Conservation (phyloP, 1,284 basidiomycete genomes). For the Amylostereum areolatum region DNA sequence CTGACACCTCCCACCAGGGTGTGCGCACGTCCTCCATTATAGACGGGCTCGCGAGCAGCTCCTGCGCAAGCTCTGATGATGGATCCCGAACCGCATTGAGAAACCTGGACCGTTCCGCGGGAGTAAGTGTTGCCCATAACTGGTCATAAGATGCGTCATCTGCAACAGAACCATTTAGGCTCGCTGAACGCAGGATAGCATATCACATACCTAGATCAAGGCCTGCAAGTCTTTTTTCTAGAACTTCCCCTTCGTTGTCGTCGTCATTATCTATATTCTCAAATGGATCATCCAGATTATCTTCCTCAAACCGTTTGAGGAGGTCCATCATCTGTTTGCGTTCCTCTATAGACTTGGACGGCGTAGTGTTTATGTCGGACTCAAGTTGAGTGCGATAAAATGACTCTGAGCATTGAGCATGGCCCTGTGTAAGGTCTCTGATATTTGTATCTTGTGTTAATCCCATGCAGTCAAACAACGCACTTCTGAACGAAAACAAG, state of each 20-base stretch:
- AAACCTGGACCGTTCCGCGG: slow-evolving; percentile 55
- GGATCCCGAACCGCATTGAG: slow-evolving; percentile 53
- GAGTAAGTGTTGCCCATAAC: slow-evolving; percentile 60
- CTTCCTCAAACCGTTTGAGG: slow-evolving; percentile 65
- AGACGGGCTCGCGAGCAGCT: slow-evolving; percentile 54
- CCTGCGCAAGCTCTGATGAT: slow-evolving; percentile 45
- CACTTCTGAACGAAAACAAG: slow-evolving; percentile 72
- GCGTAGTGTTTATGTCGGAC: slow-evolving; percentile 46
- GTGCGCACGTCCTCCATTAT: slow-evolving; percentile 37
- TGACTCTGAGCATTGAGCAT: slow-evolving; percentile 65
- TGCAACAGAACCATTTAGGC: slow-evolving; percentile 15
- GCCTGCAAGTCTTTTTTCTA: slow-evolving; percentile 46
- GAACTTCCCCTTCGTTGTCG: slow-evolving; percentile 35
- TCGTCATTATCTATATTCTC: slow-evolving; percentile 25
- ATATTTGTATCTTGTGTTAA: not conserved
- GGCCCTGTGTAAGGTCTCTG: slow-evolving; percentile 34
- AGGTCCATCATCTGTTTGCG: slow-evolving; percentile 61
- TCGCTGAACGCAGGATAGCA: too few relatives aligned
- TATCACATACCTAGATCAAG: slow-evolving; percentile 54
- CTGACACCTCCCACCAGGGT: slow-evolving; percentile 59
- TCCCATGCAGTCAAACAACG: slow-evolving; percentile 14
- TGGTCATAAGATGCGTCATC: slow-evolving; percentile 49
- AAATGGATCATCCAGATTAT: slow-evolving; percentile 33
- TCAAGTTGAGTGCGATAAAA: slow-evolving; percentile 74
- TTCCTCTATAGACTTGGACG: slow-evolving; percentile 50